Conservation (phyloP, 345 rosid species). For the Atalantia buxifolia region DNA sequence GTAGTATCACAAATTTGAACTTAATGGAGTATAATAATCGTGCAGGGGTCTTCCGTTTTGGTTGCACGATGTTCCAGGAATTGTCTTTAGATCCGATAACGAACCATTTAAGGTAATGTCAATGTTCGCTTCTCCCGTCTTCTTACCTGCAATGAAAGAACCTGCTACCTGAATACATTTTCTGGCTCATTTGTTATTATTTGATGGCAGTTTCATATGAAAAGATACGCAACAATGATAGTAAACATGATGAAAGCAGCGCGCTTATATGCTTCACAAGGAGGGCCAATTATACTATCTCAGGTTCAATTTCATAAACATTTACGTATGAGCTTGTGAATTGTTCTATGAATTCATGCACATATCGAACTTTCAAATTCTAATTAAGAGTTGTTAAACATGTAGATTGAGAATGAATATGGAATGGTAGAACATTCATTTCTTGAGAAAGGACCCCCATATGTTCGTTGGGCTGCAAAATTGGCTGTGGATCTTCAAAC, state of each 20-base stretch:
- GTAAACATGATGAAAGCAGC: constrained; percentile 70
- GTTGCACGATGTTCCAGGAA: constrained; percentile 72
- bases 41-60: constrained; percentile 80
- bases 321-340: neutral
- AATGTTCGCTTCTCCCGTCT: neutral
- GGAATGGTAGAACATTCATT: constrained; percentile 49
- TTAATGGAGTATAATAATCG: neutral
- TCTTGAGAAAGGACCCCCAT: constrained; percentile 49
- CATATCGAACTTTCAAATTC: neutral
- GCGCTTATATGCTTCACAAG: constrained; percentile 71
- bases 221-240: constrained; percentile 48
- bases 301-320: constrained; percentile 41
- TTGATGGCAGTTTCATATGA: constrained; percentile 54
- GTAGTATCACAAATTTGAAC: neutral
- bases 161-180: neutral
- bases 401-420: constrained; percentile 84
- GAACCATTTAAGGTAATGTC: constrained; percentile 66
- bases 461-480: constrained; percentile 71
- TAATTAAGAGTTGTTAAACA: neutral
- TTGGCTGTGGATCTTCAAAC: constrained; percentile 70
- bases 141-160: neutral
- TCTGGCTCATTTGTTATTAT: neutral
- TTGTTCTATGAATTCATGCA: neutral
- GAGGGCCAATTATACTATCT: constrained; percentile 85
- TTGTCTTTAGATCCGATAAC: constrained; percentile 69